Evolutionary conservation across 306 rosid genomes (phyloP), one percentile per base, ranked within the genome.

Genomic region (Citrullus mucosospermus): DNA sequence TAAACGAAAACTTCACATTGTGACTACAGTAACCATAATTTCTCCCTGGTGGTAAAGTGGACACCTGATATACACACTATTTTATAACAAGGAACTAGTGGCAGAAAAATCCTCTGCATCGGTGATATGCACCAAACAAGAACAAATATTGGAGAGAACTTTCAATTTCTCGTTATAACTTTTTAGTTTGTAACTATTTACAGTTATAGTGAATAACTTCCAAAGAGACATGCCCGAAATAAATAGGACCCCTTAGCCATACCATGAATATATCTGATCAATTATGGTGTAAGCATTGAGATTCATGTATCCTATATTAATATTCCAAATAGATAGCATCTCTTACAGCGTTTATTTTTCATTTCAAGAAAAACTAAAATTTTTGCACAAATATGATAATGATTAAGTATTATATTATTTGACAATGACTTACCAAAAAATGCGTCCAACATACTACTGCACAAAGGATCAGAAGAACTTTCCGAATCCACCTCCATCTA

Each of bases 381-480:
- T 22, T 28, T 22, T 22, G 13, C 41, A 46, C 28, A 22, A 18
- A 7, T 46, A 25, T 22, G 46, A 44, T 20, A 50, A 66, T 44
- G 10, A 51, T 51, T 51, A 79, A 56, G 79, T 36, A 11, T 41
- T 4, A 68, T 8, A 78, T 58, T 15, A 17, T 44, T 78, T 36
- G 56, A 76, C 78, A 79, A 78, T 77, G 53, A 54, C 88, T 87
- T 84, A 95, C 98, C 97, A 78, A 78, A 81, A 91, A 88, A 89
- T 95, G 98, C 89, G 80, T 92, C 96, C 85, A 83, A 85, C 88
- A 89, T 75, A 89, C 82, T 73, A 87, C 90, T 82, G 91, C 77
- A 91, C 96, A 87, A 53, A 83, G 20, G 81, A 90, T 83, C 78
- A 74, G 81, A 16, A 92, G 85, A 84, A 88, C 76, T 83, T 78